phyloP scores from a whole-genome alignment of 306 rosid species.

The Begonia loranthoides region DNA sequence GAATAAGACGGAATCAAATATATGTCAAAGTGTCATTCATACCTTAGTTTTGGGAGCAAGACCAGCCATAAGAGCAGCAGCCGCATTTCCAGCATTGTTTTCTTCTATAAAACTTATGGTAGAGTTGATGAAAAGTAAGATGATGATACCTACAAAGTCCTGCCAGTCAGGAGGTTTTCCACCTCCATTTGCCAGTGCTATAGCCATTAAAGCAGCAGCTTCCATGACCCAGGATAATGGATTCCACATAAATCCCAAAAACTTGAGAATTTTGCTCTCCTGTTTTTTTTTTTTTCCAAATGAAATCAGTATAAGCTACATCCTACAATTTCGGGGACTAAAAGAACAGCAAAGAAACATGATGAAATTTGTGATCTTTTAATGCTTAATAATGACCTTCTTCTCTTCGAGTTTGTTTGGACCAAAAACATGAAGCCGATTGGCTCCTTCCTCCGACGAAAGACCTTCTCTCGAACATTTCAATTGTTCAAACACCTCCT shows the following conservation, averaged over 20 bases:
- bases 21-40: constrained; percentile 1
- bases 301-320: constrained; percentile 1
- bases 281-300: constrained; percentile 17
- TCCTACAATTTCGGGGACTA: not conserved
- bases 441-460: constrained; percentile 68
- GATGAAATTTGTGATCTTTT: not conserved
- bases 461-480: constrained; percentile 78
- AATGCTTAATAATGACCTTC: constrained; percentile 25
- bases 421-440: constrained; percentile 82
- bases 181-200: constrained; percentile 78
- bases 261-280: constrained; percentile 86
- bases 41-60: constrained; percentile 99
- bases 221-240: constrained; percentile 99
- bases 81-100: constrained; percentile 97
- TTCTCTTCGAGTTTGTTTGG: constrained; percentile 98
- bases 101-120: constrained; percentile 94
- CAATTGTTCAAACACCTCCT: constrained; percentile 87
- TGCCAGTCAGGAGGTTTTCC: constrained; percentile 97
- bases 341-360: not conserved
- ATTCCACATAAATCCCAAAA: constrained; percentile 98
- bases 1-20: not conserved
- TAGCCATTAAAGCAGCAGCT: constrained; percentile 98
- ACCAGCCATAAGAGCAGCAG: constrained; percentile 99
- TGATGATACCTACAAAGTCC: constrained; percentile 79
- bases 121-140: constrained; percentile 69